A percentile compares a stretch with the other conserved stretches of the same genome.
Conservation (phyloP, 75 land plant genomes). For the Larix kaempferi region DNA sequence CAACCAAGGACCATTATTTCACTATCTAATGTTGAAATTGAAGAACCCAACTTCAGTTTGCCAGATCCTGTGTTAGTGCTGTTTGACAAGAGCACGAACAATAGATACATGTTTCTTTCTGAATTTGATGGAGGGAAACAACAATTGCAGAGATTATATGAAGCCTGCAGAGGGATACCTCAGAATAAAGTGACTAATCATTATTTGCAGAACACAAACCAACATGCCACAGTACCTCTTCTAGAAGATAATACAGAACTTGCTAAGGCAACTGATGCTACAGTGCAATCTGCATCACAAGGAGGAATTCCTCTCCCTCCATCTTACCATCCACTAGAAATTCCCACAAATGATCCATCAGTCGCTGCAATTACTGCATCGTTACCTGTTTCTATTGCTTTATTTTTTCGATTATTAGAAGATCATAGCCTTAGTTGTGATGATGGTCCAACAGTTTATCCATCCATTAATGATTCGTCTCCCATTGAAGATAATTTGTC, state of each 20-base stretch:
- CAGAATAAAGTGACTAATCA: conserved; percentile 22
- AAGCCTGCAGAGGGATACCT: conserved; percentile 78
- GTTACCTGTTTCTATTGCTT: too few relatives aligned
- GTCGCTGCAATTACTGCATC: too few relatives aligned
- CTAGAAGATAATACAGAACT: conserved; percentile 52
- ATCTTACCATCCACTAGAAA: too few relatives aligned
- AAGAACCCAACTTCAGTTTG: conserved; percentile 61
- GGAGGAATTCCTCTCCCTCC: conserved; percentile 24
- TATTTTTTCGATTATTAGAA: too few relatives aligned
- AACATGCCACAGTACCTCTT: neutral
- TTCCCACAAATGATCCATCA: too few relatives aligned
- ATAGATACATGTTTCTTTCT: conserved; percentile 55
- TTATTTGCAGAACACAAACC: neutral
- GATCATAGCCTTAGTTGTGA: too few relatives aligned
- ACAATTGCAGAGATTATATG: conserved; percentile 64
- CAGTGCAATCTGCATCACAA: conserved; percentile 56
- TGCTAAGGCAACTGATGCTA: conserved; percentile 74
- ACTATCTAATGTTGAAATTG: conserved; percentile 67
- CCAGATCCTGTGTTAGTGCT: conserved; percentile 69
- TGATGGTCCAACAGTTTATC: too few relatives aligned
- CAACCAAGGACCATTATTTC: conserved; percentile 55
- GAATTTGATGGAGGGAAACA: conserved; percentile 60
- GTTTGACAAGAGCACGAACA: conserved; percentile 58
- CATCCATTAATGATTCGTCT: too few relatives aligned
- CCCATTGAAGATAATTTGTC: too few relatives aligned